Conservation (phyloP, 441 rosid genomes). For the Populus tomentosa region DNA sequence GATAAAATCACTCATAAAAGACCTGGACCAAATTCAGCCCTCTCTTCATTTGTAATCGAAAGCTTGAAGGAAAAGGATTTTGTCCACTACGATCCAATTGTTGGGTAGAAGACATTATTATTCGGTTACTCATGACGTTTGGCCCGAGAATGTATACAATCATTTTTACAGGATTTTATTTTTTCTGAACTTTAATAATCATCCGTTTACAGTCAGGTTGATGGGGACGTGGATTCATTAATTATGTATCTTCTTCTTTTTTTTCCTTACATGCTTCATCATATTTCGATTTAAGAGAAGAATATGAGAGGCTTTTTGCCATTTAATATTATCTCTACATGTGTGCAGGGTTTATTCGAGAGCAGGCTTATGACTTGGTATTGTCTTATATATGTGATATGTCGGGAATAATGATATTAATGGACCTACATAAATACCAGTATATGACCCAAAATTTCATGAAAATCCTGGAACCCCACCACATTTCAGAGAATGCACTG, state of each 20-base stretch:
- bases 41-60: neutral
- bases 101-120: neutral
- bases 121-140: no score
- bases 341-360: neutral
- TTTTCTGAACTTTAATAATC: neutral
- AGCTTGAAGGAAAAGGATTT: neutral
- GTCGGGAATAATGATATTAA: constrained; percentile 22
- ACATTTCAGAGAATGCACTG: no score
- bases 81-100: no score
- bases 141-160: no score
- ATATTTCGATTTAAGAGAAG: neutral
- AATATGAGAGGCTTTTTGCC: no score
- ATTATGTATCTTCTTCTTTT: no score
- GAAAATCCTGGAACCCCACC: no score
- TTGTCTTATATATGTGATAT: constrained; percentile 17
- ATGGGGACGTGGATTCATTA: neutral
- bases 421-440: no score
- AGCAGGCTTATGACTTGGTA: constrained; percentile 7
- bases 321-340: no score
- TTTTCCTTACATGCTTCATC: neutral
- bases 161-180: no score
- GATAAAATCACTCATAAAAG: neutral
- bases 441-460: no score
- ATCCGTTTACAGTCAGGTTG: neutral
- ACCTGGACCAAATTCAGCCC: neutral